Evolutionary conservation across 257 asterid species (phyloP), one percentile per base, ranked within the genome.

Genomic region (Craterostigma plantagineum): DNA sequence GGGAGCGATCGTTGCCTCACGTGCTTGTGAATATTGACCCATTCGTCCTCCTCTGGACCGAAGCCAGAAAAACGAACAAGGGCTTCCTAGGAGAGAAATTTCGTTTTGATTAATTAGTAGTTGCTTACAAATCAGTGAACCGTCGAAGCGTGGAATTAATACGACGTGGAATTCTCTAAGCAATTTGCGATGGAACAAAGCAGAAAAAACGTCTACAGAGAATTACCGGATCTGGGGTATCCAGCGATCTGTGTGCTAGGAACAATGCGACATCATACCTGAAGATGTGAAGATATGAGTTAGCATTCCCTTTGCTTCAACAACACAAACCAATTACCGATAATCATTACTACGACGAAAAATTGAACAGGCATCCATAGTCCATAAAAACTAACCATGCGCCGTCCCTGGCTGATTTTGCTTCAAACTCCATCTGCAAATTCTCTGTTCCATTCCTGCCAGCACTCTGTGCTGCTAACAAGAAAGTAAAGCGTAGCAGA

Each of bases 1-100:
- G 98, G 98, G 45, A 90, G 87, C 14, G 98, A 90, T 38, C 95
- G 71, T 54, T 79, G 98, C 57, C 98, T 72, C 48, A 83, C 83
- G 48, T 79, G 80, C 73, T 53, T 72, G 56, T 64, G 73, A 35
- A 90, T 64, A 57, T 77, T 77, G 57, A 85, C 91, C 96, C 96
- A 85, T 62, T 85, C 96, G 56, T 85, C 96, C 71, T 85, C 96
- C 56, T 85, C 98, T 16, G 69, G 70, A 43, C 94, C 95, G 56
- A 83, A 90, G 55, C 98, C 98, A 53, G 94, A 79, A 67, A 90
- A 83, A 37, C 95, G 92, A 55, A 90, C 94, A 53, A 83, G 63
- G 46, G 74, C 99, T 77, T 83, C 98, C 99, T 90, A 76, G 57
- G 50, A 14, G 9, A 15, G 6, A 42, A 16, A 18, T n/a, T 23